Percentiles rank a stretch among this genome's conserved stretches.
These are phyloP conservation scores for Dianthus caryophyllus DNA, from an alignment of 148 eudicot species.

Conservation along the genomic window DNA sequence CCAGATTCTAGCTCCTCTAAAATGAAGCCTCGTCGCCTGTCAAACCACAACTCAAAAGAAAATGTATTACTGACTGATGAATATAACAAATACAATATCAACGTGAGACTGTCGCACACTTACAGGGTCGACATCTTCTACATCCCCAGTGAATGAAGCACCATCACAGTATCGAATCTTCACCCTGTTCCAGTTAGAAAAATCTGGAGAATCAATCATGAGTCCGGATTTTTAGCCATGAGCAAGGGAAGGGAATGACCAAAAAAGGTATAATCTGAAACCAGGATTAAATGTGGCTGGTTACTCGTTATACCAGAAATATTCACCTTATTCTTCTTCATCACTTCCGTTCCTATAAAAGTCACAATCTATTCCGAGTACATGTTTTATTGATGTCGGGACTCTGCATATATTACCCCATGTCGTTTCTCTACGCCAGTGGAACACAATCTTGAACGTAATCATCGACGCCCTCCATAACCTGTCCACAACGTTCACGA, in stretches of 20 bases:
- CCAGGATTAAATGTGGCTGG: slow-evolving; percentile 59
- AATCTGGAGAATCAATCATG: slow-evolving; percentile 42
- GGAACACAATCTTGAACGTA: too few relatives aligned
- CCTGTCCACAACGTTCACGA: too few relatives aligned
- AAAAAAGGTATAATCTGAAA: slow-evolving; percentile 6
- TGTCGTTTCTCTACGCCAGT: too few relatives aligned
- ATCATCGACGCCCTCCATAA: too few relatives aligned
- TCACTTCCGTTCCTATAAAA: too few relatives aligned
- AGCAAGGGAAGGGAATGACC: not conserved
- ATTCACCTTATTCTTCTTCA: too few relatives aligned
- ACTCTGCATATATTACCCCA: too few relatives aligned
- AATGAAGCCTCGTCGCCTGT: slow-evolving; percentile 70
- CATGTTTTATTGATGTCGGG: too few relatives aligned
- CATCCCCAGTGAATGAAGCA: slow-evolving; percentile 87
- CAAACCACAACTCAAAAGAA: not conserved
- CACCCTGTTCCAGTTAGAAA: slow-evolving; percentile 88
- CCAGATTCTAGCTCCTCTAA: slow-evolving; percentile 79
- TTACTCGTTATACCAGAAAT: slow-evolving; percentile 71
- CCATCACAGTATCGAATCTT: slow-evolving; percentile 96
- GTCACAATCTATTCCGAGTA: too few relatives aligned
- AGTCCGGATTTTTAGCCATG: slow-evolving; percentile 1
- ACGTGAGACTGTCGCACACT: slow-evolving; percentile 16
- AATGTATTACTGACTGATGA: not conserved
- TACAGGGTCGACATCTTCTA: slow-evolving; percentile 79
- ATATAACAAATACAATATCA: not conserved